These are phyloP conservation scores for Erysimum cheiri DNA, from an alignment of 441 rosid genomes.

Conservation along the genomic window DNA sequence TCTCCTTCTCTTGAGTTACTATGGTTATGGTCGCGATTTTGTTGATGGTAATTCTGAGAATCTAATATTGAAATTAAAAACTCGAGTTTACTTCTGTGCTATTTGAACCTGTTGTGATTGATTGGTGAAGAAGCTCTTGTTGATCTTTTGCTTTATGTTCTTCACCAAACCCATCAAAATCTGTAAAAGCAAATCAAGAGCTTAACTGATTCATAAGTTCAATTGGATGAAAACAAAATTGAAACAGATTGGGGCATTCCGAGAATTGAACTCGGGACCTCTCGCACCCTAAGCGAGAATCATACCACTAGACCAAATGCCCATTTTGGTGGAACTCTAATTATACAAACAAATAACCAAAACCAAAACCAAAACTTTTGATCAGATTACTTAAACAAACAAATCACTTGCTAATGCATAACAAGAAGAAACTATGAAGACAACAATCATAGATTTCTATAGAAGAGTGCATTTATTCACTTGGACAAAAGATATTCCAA, in stretches of 20 bases:
- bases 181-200: background rate
- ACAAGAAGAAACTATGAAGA: background rate
- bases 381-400: background rate
- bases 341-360: background rate
- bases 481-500: constrained; percentile 1
- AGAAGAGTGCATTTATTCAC: constrained; percentile 10
- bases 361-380: background rate
- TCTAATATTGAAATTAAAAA: constrained; percentile 31
- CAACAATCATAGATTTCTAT: background rate
- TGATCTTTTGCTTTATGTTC: background rate
- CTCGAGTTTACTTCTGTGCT: constrained; percentile 48
- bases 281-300: constrained; percentile 93
- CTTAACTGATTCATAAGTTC: background rate
- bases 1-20: background rate
- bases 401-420: background rate
- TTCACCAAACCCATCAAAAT: background rate
- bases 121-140: constrained; percentile 33
- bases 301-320: constrained; percentile 79
- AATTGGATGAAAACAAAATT: background rate
- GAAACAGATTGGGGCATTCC: constrained; percentile 33
- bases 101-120: constrained; percentile 47
- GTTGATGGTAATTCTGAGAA: constrained; percentile 13
- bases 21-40: background rate
- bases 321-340: background rate
- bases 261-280: constrained; percentile 70